These are phyloP conservation scores for Pancytospora philotis DNA, from an alignment of 371 early-diverging fungal species.

Conservation along the genomic window DNA sequence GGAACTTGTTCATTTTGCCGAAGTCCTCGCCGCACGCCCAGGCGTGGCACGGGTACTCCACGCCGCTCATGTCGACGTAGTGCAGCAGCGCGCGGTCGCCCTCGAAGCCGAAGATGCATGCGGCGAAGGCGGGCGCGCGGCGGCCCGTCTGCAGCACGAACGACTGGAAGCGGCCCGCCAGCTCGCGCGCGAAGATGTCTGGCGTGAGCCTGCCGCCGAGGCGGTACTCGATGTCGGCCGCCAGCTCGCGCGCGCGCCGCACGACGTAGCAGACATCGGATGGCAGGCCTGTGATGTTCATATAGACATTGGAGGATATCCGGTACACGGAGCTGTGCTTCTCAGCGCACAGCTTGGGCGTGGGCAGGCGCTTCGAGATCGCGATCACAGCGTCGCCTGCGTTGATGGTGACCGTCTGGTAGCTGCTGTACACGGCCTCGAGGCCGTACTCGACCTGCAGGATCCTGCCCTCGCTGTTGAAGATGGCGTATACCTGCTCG, in stretches of 20 bases:
- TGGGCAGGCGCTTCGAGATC: conserved; percentile 46
- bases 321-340: conserved; percentile 29
- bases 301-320: conserved; percentile 34
- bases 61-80: conserved; percentile 57
- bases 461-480: conserved; percentile 57
- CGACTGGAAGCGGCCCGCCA: conserved; percentile 55
- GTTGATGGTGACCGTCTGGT: conserved; percentile 49
- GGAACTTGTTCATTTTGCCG: conserved; percentile 53
- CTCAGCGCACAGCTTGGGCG: conserved; percentile 48
- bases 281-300: conserved; percentile 47
- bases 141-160: conserved; percentile 48
- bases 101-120: conserved; percentile 55
- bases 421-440: conserved; percentile 55
- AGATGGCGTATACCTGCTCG: conserved; percentile 52
- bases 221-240: conserved; percentile 29
- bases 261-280: conserved; percentile 52
- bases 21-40: conserved; percentile 52
- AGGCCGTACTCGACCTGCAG: conserved; percentile 59
- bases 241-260: conserved; percentile 30
- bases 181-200: conserved; percentile 50
- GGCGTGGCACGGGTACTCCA: conserved; percentile 51
- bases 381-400: conserved; percentile 43
- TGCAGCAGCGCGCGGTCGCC: conserved; percentile 44
- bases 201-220: conserved; percentile 54
- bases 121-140: conserved; percentile 49